Percentiles rank a stretch among this genome's conserved stretches.
Conservation (phyloP, 352 stramenopile genomes). For the Globisporangium yorkense region DNA sequence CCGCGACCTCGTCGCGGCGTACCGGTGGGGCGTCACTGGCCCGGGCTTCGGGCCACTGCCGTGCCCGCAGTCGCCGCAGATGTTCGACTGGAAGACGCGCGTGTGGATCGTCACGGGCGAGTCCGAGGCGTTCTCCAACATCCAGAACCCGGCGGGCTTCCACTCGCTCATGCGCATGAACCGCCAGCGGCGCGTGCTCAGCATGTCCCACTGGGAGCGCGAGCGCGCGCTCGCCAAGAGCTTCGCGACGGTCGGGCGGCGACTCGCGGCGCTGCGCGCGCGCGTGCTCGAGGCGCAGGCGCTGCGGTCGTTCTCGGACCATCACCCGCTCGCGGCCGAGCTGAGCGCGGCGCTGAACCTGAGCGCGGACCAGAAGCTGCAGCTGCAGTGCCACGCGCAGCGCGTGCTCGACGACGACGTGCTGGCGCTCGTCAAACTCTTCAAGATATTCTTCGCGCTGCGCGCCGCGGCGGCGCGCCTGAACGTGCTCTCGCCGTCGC, state of each 20-base stretch:
- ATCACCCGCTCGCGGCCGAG: slow-evolving; percentile 28
- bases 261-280: slow-evolving; percentile 45
- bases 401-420: slow-evolving; percentile 62
- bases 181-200: slow-evolving; percentile 57
- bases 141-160: slow-evolving; percentile 68
- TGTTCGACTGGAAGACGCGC: slow-evolving; percentile 57
- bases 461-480: slow-evolving; percentile 60
- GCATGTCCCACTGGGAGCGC: slow-evolving; percentile 35
- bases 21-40: slow-evolving; percentile 64
- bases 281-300: slow-evolving; percentile 64
- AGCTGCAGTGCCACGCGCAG: slow-evolving; percentile 57
- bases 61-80: slow-evolving; percentile 41
- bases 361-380: slow-evolving; percentile 43
- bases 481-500: slow-evolving; percentile 55
- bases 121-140: slow-evolving; percentile 53
- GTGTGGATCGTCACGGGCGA: slow-evolving; percentile 62
- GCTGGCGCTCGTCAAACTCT: slow-evolving; percentile 55
- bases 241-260: slow-evolving; percentile 49
- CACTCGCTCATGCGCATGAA: slow-evolving; percentile 67
- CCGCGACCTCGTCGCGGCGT: slow-evolving; percentile 60
- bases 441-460: slow-evolving; percentile 77
- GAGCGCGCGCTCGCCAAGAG: slow-evolving; percentile 50
- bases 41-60: slow-evolving; percentile 33
- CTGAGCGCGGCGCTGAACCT: slow-evolving; percentile 44
- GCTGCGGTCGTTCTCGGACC: slow-evolving; percentile 40